phyloP scores from a whole-genome alignment of 306 rosid species.

The Rubus parviflorus region DNA sequence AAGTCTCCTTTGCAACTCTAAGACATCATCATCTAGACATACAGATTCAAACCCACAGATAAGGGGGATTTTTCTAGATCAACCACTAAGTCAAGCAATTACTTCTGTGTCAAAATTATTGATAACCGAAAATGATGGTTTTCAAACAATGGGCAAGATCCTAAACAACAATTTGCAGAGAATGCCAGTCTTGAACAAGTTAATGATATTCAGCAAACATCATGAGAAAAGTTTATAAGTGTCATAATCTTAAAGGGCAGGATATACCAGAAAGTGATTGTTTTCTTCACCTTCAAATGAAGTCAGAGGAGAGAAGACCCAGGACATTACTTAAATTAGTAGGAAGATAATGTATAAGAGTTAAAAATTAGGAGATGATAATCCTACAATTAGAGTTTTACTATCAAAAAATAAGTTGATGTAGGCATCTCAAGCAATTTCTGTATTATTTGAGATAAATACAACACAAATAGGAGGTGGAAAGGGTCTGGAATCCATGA shows the following conservation, averaged over 20 bases:
- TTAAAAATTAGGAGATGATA: background rate
- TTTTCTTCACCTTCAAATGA: background rate
- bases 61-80: background rate
- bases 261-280: background rate
- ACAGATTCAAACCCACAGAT: conserved; percentile 53
- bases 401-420: background rate
- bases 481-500: background rate
- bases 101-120: background rate
- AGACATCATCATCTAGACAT: conserved; percentile 53
- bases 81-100: background rate
- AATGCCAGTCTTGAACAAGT: background rate
- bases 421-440: background rate
- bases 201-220: background rate
- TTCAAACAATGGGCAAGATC: conserved; percentile 7
- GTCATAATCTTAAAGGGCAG: background rate
- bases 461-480: background rate
- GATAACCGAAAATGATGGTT: background rate
- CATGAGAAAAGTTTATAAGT: background rate
- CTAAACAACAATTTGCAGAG: background rate
- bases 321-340: background rate
- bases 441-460: background rate
- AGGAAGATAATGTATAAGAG: background rate
- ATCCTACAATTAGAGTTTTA: background rate
- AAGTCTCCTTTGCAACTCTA: conserved; percentile 62
- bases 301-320: background rate